Base-by-base conservation (phyloP, 495 filamentous ascomycete species). In the Xylaria acuta region DNA sequence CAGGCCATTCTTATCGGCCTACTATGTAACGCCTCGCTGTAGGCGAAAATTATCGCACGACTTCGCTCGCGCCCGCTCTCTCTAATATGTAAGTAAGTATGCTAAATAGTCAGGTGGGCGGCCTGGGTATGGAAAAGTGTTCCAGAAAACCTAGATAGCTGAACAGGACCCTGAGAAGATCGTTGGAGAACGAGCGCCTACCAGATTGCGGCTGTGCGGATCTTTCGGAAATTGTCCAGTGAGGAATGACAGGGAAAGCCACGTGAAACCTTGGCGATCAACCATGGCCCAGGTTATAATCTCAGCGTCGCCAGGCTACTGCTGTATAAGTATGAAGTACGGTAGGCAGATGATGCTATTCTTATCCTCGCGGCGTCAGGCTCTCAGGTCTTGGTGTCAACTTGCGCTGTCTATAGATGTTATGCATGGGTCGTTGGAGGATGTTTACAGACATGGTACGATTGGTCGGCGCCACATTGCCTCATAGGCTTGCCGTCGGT, bases 401-500 rank as follows among this genome's bases (percentile, higher is more conserved):
- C 32, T 6, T 41, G 12, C 25, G 16, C 16, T 20, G 22, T 45
- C 25, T 20, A 38, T n/a, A 12, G 59, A 45, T 14, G 45, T 27
- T 70, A 70, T 64, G 69, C 59, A 71, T 71, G 59, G 69, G 69
- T 71, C 69, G 69, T 71, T 64, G 69, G 34, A 18, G 36, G 7
- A 56, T 22, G 27, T 30, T 40, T 3, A 49, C 18, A 54, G 32
- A 25, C 9, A 67, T 38, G 20, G 30, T 51, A 43, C 58, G 27
- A 56, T 64, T 58, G 18, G 27, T 20, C 20, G 59, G 47, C 40
- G 49, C 64, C 64, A 41, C 64, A 41, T 30, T 22, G 8, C 27
- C 8, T 30, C 40, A 59, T 18, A n/a, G 8, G 32, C 38, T n/a
- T 14, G 12, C 45, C 20, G 20, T 38, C 43, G 30, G 27, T 54